phyloP scores from a whole-genome alignment of 768 basidiomycete species.

The Lentinula sp. region DNA sequence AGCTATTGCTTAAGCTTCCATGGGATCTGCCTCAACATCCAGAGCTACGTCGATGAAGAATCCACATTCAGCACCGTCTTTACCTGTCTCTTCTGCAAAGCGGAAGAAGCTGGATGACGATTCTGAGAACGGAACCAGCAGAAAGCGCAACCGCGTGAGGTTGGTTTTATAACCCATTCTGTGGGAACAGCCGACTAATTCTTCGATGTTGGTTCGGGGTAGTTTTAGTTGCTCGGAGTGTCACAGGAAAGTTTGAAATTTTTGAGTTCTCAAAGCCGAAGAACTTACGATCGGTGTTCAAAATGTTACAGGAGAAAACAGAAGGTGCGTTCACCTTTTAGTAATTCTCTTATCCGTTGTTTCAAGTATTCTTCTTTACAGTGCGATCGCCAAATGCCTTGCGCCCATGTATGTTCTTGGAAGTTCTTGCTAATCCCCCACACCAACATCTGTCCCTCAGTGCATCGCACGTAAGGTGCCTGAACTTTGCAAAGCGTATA shows the following conservation, averaged over 20 bases:
- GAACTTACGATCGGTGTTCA: neutral
- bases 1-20: neutral
- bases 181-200: neutral
- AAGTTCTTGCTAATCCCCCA: neutral
- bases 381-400: constrained; percentile 85
- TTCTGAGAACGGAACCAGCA: constrained; percentile 34
- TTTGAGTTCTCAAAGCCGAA: neutral
- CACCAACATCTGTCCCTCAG: constrained; percentile 27
- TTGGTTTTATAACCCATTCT: constrained; percentile 18
- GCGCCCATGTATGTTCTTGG: constrained; percentile 61
- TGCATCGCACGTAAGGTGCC: constrained; percentile 84
- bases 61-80: neutral
- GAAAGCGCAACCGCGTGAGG: constrained; percentile 80
- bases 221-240: constrained; percentile 62
- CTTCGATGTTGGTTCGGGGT: neutral
- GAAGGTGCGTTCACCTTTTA: constrained; percentile 42
- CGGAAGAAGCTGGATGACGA: constrained; percentile 66
- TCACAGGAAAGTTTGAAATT: constrained; percentile 32
- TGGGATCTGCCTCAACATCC: neutral
- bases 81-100: constrained; percentile 36
- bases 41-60: neutral
- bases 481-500: constrained; percentile 83
- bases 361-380: constrained; percentile 21
- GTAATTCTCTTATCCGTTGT: constrained; percentile 5
- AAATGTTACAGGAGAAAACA: constrained; percentile 55